A percentile compares a stretch with the other conserved stretches of the same genome.
phyloP scores from a whole-genome alignment of 768 basidiomycete species.

The Plicaturopsis crispa region DNA sequence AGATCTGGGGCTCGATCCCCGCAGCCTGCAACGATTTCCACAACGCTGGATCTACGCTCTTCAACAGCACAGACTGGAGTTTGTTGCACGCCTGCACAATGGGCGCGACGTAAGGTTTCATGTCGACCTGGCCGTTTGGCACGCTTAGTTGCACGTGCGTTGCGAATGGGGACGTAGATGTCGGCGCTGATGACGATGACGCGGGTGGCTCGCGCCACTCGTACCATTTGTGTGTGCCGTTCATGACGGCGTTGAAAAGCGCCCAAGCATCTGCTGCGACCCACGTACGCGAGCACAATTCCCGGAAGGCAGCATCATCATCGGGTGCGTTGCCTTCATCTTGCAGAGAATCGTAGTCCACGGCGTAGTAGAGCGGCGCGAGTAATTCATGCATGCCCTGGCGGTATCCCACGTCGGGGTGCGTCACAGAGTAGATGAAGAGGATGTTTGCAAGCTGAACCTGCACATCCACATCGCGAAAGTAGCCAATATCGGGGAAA shows the following conservation, averaged over 20 bases:
- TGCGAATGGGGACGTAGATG: conserved; percentile 26
- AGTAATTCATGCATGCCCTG: conserved; percentile 99
- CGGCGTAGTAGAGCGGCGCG: conserved; percentile 77
- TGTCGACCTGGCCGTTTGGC: conserved; percentile 34
- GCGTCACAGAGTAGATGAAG: conserved; percentile 73
- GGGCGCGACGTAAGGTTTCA: conserved; percentile 69
- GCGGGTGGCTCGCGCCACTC: conserved; percentile 50
- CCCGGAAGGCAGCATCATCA: conserved; percentile 33
- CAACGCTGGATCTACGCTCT: conserved; percentile 72
- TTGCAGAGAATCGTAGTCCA: conserved; percentile 74
- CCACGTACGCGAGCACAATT: conserved; percentile 61
- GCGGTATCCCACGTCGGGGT: conserved; percentile 84
- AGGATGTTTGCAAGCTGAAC: conserved; percentile 78
- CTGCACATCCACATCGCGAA: conserved; percentile 70
- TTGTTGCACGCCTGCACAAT: conserved; percentile 79
- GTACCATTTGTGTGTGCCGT: conserved; percentile 69
- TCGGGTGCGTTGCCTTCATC: conserved; percentile 20
- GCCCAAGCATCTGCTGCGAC: conserved; percentile 85
- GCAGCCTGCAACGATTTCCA: conserved; percentile 68
- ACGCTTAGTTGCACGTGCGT: conserved; percentile 37
- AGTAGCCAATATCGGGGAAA: conserved; percentile 95
- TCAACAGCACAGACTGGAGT: conserved; percentile 69
- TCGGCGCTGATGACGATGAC: conserved; percentile 7
- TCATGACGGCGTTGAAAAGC: conserved; percentile 79
- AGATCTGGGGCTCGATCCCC: conserved; percentile 94